These are phyloP conservation scores for Cynanchum wilfordii DNA, from an alignment of 257 asterid species.

Conservation along the genomic window DNA sequence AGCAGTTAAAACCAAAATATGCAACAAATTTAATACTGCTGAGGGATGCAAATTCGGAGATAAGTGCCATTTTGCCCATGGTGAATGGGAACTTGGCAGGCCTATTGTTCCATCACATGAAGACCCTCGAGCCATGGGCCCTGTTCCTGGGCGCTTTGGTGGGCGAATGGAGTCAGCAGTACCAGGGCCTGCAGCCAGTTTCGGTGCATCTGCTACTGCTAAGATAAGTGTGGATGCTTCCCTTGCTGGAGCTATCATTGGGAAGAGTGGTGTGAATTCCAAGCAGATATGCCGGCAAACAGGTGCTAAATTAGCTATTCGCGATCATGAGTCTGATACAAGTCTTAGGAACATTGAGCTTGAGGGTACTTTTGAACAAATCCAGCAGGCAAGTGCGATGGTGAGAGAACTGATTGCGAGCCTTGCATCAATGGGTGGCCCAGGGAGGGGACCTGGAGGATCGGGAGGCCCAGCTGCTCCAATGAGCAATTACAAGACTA, in stretches of 20 bases:
- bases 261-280: conserved; percentile 86
- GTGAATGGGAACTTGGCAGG: conserved; percentile 87
- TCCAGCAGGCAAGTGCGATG: conserved; percentile 68
- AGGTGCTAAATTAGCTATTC: conserved; percentile 63
- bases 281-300: conserved; percentile 85
- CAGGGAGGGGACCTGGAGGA: conserved; percentile 29
- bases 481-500: conserved; percentile 65
- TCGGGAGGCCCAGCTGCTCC: conserved; percentile 43
- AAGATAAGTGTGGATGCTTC: conserved; percentile 83
- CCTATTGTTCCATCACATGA: conserved; percentile 46
- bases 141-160: conserved; percentile 42
- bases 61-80: conserved; percentile 88
- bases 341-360: conserved; percentile 79
- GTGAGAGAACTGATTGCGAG: conserved; percentile 64
- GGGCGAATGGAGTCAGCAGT: conserved; percentile 40
- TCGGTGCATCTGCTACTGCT: conserved; percentile 75
- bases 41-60: conserved; percentile 94
- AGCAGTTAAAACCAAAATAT: conserved; percentile 57
- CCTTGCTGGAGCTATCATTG: conserved; percentile 83
- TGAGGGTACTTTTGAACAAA: conserved; percentile 81
- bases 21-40: conserved; percentile 68
- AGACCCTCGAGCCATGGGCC: conserved; percentile 45
- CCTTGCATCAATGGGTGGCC: conserved; percentile 40
- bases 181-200: conserved; percentile 54
- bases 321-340: conserved; percentile 72